Conservation (phyloP, 73 alveolate genomes). For the Symbiodinium natans region DNA sequence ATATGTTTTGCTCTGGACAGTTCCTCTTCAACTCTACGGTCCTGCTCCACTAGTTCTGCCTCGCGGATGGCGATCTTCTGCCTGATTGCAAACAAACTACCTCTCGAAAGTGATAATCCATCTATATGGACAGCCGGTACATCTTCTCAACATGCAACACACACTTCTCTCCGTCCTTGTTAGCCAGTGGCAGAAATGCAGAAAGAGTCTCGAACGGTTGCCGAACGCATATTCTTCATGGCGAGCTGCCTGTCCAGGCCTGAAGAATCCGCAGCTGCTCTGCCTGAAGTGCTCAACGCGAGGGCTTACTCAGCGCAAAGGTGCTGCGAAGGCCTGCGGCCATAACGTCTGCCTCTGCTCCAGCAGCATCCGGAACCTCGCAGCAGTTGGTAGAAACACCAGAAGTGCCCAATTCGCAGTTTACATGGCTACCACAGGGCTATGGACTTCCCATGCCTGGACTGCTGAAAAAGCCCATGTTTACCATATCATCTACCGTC, state of each 20-base stretch:
- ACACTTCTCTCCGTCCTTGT: too few species aligned
- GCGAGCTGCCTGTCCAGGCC: slow-evolving; percentile 3
- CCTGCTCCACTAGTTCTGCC: slow-evolving; percentile 60
- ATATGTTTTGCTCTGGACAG: too few species aligned
- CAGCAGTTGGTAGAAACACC: background rate
- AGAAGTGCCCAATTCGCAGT: background rate
- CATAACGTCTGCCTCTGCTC: slow-evolving; percentile 51
- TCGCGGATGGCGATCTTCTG: slow-evolving; percentile 4
- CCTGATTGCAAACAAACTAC: background rate
- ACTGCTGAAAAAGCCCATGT: background rate
- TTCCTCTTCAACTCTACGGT: too few species aligned
- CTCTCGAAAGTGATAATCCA: background rate
- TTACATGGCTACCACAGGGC: background rate
- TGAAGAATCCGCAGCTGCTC: background rate
- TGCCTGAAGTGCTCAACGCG: background rate
- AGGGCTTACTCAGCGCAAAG: too few species aligned
- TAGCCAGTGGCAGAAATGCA: too few species aligned
- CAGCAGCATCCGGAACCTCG: slow-evolving; percentile 74
- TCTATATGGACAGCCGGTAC: too few species aligned
- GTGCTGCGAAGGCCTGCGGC: slow-evolving; percentile 20
- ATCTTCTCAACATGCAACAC: too few species aligned
- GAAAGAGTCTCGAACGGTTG: too few species aligned
- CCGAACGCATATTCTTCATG: too few species aligned
- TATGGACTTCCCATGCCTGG: background rate
- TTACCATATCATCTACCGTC: too few species aligned